Evolutionary conservation across 2,329 filamentous ascomycete species (phyloP).

Genomic region (Davidsoniella eucalypti): DNA sequence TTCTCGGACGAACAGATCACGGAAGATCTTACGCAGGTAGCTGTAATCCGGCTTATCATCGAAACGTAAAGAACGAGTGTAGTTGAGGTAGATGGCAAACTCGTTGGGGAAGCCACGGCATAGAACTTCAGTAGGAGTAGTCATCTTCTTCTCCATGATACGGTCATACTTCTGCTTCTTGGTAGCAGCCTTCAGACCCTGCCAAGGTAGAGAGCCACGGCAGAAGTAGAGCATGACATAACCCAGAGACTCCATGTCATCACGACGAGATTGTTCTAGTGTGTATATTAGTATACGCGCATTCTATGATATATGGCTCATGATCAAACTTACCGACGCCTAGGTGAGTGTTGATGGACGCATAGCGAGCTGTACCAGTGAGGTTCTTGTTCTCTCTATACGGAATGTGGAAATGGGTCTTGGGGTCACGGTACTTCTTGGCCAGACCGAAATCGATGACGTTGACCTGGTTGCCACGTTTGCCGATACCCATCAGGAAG

Average conservation of each 20-base stretch:
- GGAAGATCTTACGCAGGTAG: conserved; percentile 99
- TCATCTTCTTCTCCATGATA: conserved; percentile 99
- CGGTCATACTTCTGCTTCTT: conserved; percentile 99
- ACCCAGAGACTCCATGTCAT: conserved; percentile 97
- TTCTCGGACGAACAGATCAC: conserved; percentile 94
- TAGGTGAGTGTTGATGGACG: conserved; percentile 95
- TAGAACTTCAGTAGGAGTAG: conserved; percentile 91
- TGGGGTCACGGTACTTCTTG: conserved; percentile 99
- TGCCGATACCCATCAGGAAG: conserved; percentile 98
- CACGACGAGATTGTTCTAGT: conserved; percentile 84
- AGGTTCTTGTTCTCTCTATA: conserved; percentile 99
- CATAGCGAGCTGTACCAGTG: conserved; percentile 95
- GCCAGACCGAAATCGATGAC: conserved; percentile 98
- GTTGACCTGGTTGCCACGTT: conserved; percentile 98
- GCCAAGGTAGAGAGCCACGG: conserved; percentile 95
- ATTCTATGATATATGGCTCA: neutral
- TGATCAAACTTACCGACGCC: conserved; percentile 56
- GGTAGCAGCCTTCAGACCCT: conserved; percentile 93
- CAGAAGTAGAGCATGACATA: conserved; percentile 99
- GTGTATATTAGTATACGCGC: neutral
- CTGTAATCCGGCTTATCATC: conserved; percentile 99
- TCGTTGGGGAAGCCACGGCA: conserved; percentile 99
- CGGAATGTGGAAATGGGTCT: conserved; percentile 98
- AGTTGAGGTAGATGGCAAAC: conserved; percentile 99
- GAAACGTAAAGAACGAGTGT: conserved; percentile 94